Conservation (phyloP, 2,329 filamentous ascomycete genomes). For the Fusarium drepaniforme region DNA sequence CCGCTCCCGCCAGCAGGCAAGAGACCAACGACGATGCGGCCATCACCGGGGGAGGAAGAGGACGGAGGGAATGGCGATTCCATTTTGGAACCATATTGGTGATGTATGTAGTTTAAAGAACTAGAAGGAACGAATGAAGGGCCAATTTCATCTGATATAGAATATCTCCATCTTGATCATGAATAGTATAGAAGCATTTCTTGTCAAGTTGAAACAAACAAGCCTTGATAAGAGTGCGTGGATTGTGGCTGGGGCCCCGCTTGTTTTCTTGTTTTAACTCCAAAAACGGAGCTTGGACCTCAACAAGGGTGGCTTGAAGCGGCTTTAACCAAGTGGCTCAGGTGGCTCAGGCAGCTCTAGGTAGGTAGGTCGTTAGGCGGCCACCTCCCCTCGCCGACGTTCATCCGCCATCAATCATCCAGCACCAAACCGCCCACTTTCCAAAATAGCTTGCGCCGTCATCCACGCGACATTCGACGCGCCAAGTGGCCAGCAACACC, state of each 20-base stretch:
- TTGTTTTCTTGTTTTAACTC: not conserved
- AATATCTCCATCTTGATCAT: slow-evolving; percentile 27
- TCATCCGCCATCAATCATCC: slow-evolving; percentile 34
- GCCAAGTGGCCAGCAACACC: slow-evolving; percentile 46
- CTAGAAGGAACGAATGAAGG: not conserved
- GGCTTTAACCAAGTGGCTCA: slow-evolving; percentile 15
- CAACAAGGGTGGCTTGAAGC: slow-evolving; percentile 9
- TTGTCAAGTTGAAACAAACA: not conserved
- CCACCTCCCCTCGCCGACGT: slow-evolving; percentile 37
- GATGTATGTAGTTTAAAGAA: not conserved
- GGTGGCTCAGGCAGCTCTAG: slow-evolving; percentile 7
- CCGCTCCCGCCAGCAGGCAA: slow-evolving; percentile 79
- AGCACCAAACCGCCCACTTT: slow-evolving; percentile 38
- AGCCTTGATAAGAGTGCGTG: slow-evolving; percentile 11
- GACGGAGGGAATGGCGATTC: slow-evolving; percentile 82
- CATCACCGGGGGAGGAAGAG: slow-evolving; percentile 80
- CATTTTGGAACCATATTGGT: slow-evolving; percentile 52
- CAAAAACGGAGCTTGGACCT: not conserved
- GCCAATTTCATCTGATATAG: slow-evolving; percentile 4
- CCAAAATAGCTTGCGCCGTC: slow-evolving; percentile 43
- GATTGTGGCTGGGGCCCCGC: slow-evolving; percentile 35
- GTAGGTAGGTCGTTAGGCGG: slow-evolving; percentile 1
- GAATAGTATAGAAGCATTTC: not conserved
- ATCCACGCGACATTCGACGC: slow-evolving; percentile 47
- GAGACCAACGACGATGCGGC: slow-evolving; percentile 78